A percentile compares a stretch with the other conserved stretches of the same genome.
These are phyloP conservation scores for Phytophthora constricta DNA, from an alignment of 352 stramenopile genomes.

Conservation along the genomic window DNA sequence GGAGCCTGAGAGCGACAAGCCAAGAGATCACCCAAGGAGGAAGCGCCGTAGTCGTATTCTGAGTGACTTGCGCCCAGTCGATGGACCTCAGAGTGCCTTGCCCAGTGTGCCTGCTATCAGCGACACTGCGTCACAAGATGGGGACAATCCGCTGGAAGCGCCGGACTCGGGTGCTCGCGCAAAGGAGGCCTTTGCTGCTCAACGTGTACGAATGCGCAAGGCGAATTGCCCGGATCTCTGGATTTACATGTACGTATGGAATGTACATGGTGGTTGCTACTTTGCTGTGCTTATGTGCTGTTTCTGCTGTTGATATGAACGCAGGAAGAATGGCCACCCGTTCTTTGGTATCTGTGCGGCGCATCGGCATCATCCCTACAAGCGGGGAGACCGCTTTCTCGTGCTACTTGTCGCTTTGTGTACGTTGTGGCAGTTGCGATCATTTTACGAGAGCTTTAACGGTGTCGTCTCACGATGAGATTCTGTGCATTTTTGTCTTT, in stretches of 20 bases:
- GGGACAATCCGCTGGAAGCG: constrained; percentile 27
- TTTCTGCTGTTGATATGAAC: constrained; percentile 15
- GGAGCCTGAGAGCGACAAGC: constrained; percentile 14
- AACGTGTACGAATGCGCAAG: constrained; percentile 56
- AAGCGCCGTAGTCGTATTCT: constrained; percentile 46
- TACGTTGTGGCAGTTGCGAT: constrained; percentile 31
- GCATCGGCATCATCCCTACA: constrained; percentile 65
- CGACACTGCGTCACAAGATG: constrained; percentile 27
- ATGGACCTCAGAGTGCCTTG: constrained; percentile 21
- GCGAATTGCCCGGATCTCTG: constrained; percentile 51
- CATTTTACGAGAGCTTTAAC: no score
- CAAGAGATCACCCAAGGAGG: constrained; percentile 15
- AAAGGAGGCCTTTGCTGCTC: constrained; percentile 54
- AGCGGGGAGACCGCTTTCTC: constrained; percentile 51
- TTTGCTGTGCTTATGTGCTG: constrained; percentile 1
- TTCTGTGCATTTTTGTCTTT: constrained; percentile 8
- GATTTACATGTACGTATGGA: constrained; percentile 63
- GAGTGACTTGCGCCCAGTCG: constrained; percentile 40
- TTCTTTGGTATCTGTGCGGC: constrained; percentile 47
- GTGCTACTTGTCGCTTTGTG: constrained; percentile 53
- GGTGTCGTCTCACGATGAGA: no score
- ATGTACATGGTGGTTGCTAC: not conserved
- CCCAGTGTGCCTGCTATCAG: constrained; percentile 19
- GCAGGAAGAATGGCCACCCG: constrained; percentile 65
- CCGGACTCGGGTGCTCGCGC: constrained; percentile 31